Percentiles rank a stretch among this genome's conserved stretches.
Conservation (phyloP, 495 filamentous ascomycete species). For the Aspergillus heteromorphus region DNA sequence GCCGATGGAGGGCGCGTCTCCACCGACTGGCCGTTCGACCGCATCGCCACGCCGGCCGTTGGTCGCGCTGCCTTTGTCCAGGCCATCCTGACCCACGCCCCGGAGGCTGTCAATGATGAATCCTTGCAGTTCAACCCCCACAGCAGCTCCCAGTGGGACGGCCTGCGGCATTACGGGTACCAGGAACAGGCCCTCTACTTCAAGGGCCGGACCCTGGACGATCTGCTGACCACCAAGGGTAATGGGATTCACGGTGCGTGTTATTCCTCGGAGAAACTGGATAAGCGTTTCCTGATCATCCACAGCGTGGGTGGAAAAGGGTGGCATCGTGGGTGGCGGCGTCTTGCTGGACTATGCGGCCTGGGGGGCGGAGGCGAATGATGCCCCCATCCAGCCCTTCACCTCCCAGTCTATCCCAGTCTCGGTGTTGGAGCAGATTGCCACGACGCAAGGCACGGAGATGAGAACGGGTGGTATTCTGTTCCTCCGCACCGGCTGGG, state of each 20-base stretch:
- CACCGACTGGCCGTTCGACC: slow-evolving; percentile 39
- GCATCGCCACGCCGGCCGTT: neutral
- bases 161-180: slow-evolving; percentile 37
- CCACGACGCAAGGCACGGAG: slow-evolving; percentile 18
- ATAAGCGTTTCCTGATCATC: neutral
- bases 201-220: slow-evolving; percentile 47
- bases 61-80: neutral
- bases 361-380: slow-evolving; percentile 28
- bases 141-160: slow-evolving; percentile 46
- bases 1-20: slow-evolving; percentile 46
- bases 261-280: too few relatives aligned
- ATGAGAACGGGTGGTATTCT: slow-evolving; percentile 43
- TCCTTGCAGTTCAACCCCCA: slow-evolving; percentile 29
- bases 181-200: slow-evolving; percentile 46
- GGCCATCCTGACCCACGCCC: neutral
- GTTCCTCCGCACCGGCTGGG: slow-evolving; percentile 37
- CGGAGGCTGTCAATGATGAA: neutral
- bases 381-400: slow-evolving; percentile 19
- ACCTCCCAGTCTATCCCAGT: slow-evolving; percentile 27
- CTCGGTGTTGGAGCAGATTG: slow-evolving; percentile 24
- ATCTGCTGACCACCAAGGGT: slow-evolving; percentile 39
- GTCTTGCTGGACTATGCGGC: slow-evolving; percentile 44
- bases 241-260: slow-evolving; percentile 35
- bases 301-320: slow-evolving; percentile 18
- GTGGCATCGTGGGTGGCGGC: slow-evolving; percentile 40